Base-by-base conservation (phyloP, 1,284 basidiomycete species). In the Golubevia pallescens region DNA sequence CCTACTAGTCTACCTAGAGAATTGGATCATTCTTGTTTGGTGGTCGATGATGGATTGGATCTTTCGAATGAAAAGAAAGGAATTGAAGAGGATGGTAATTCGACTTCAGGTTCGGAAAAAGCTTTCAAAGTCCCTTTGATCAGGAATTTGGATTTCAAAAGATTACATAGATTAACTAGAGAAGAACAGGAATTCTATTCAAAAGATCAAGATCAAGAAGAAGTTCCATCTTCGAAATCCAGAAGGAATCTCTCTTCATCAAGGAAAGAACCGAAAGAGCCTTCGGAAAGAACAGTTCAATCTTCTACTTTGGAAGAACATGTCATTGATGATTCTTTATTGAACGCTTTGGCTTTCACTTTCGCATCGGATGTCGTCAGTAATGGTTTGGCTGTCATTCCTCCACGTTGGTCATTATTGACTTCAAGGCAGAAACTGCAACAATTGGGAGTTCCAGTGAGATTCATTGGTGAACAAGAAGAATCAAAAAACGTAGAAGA, bases 21-120 rank as follows among this genome's bases (percentile, higher is more conserved):
- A 51, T 72, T 84, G n/a, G 56, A 61, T 21, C 81, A 84, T 63
- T 70, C 71, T 6, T 84, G 80, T 57, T 58, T 84, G 20, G 77
- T 84, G 1, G 78, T 81, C 1, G 77, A 84, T 63, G 75, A 76
- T 48, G 42, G 42, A 16, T 13, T 48, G 8, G 42, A 48, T 13
- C 10, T 10, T 13, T 48, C 42, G 42, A 48, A 48, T 48, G 28
- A 28, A 28, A 28, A 28, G 28, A 28, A 28, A 28, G 28, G 28
- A 28, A 28, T 28, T 28, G 16, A 48, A 13, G 42, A 48, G 8
- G 42, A 48, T 16, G 42, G 8, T 13, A 16, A 48, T 48, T 48
- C 42, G 16, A 48, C 16, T 48, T 28, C 28, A 28, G 28, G 28
- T 28, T 28, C 28, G 28, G 28, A 28, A 28, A 28, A 28, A 28